phyloP scores from a whole-genome alignment of 176 grass and related monocot genomes.

The Ampelocalamus luodianensis region DNA sequence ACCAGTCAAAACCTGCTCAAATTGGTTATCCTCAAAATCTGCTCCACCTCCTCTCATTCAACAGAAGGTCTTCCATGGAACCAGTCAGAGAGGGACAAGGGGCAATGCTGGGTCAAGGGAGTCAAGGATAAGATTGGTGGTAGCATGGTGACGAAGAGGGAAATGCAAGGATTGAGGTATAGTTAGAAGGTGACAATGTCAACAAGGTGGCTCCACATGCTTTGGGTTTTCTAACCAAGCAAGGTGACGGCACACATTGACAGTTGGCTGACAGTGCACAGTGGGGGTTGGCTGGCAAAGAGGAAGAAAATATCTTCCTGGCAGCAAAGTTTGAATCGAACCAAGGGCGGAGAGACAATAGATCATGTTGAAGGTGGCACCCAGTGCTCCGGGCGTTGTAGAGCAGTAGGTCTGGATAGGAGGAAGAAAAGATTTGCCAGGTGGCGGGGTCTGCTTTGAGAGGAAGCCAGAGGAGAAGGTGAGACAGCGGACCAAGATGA shows the following conservation, averaged over 20 bases:
- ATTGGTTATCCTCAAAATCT: background rate
- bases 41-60: background rate
- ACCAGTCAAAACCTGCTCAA: too few species aligned
- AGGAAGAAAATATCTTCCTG: conserved; percentile 1
- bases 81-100: background rate
- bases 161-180: background rate
- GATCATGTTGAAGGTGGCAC: background rate
- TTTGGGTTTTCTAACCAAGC: background rate
- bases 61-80: background rate
- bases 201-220: background rate
- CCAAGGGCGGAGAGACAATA: conserved; percentile 6
- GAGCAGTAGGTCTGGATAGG: background rate
- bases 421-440: background rate
- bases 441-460: background rate
- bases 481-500: background rate
- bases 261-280: background rate
- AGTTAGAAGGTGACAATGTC: background rate
- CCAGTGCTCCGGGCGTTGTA: background rate
- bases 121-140: background rate
- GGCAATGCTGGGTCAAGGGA: background rate
- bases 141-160: background rate
- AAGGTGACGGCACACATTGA: background rate
- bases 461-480: background rate
- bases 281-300: background rate
- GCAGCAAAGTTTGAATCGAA: conserved; percentile 4